Percentiles rank a stretch among this genome's conserved stretches.
Conservation (phyloP, 768 basidiomycete species). For the Rhodotorula diobovata region DNA sequence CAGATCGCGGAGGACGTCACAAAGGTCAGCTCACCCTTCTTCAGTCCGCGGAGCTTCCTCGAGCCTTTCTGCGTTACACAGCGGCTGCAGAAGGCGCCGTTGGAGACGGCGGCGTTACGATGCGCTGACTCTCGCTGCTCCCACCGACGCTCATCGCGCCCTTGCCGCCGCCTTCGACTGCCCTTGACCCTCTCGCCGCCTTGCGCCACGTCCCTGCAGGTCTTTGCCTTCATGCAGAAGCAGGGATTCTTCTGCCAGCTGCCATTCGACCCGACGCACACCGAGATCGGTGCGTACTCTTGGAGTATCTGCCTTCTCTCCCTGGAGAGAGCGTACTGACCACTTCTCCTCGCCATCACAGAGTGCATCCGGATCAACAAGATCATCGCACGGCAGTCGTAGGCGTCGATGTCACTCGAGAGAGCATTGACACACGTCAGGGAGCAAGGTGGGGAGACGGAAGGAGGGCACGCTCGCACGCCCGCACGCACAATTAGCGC, state of each 20-base stretch:
- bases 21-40: conserved; percentile 9
- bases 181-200: no score
- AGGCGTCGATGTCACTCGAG: not conserved
- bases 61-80: no score
- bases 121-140: no score
- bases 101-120: no score
- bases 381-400: conserved; percentile 26
- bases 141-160: not conserved
- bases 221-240: conserved; percentile 31
- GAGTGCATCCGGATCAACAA: conserved; percentile 33
- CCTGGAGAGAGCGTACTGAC: not conserved
- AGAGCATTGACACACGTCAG: no score
- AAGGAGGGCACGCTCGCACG: not conserved
- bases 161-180: no score
- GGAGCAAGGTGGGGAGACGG: no score
- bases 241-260: conserved; percentile 38
- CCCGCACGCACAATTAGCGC: no score
- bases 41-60: no score
- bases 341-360: not conserved
- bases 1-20: conserved; percentile 27
- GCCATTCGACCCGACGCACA: conserved; percentile 33
- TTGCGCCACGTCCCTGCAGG: not conserved
- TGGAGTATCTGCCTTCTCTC: not conserved
- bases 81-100: no score
- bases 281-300: conserved; percentile 18